Evolutionary conservation across 139 green algal genomes (phyloP).

Genomic region (Volvox reticuliferus): DNA sequence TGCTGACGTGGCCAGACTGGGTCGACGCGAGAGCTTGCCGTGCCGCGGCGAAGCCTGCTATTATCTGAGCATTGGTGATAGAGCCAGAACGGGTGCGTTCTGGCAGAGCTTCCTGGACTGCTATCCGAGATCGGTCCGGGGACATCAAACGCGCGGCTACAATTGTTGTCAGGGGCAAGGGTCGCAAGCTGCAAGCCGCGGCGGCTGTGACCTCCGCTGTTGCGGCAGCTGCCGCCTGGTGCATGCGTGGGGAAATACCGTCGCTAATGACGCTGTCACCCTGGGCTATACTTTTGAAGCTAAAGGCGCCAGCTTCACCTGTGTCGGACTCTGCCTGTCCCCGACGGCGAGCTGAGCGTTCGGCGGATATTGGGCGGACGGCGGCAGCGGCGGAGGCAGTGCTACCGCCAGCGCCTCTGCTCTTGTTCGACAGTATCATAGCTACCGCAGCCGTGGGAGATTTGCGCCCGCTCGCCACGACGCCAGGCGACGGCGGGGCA

Average conservation of each 20-base stretch:
- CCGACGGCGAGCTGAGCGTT: neutral
- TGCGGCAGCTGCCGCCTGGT: neutral
- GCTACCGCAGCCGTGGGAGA: neutral
- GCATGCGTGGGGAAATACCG: conserved; percentile 28
- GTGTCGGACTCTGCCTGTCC: neutral
- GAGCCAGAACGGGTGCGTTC: neutral
- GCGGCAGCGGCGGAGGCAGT: neutral
- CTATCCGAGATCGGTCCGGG: neutral
- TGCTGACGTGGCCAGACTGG: neutral
- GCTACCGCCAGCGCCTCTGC: neutral
- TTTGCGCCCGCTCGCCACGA: neutral
- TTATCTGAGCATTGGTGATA: neutral
- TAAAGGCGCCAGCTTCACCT: neutral
- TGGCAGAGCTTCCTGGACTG: neutral
- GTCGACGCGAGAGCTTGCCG: neutral
- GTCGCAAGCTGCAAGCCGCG: conserved; percentile 23
- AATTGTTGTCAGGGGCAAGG: neutral
- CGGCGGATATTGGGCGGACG: neutral
- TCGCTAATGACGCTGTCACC: neutral
- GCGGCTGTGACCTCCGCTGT: neutral
- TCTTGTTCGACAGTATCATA: neutral
- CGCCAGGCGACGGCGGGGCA: neutral
- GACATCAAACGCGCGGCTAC: neutral
- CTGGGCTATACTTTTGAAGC: neutral
- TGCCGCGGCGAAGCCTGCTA: neutral